Conservation (phyloP, 805 yeast species). For the Ascoidea asiatica region DNA sequence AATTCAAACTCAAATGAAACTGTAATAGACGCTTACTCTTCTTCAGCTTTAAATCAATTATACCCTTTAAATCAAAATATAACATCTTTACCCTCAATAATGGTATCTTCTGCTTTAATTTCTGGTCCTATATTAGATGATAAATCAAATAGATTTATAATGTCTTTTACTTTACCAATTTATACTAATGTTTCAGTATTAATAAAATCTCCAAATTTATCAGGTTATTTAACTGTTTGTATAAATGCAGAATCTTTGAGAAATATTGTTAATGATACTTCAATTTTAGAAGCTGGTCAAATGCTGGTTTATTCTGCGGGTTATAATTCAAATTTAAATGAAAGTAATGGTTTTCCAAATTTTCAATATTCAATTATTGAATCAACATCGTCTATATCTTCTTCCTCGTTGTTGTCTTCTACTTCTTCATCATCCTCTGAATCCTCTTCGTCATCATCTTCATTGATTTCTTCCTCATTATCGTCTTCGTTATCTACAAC, state of each 20-base stretch:
- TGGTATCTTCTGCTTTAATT: conserved; percentile 32
- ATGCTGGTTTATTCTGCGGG: conserved; percentile 14
- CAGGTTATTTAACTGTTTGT: conserved; percentile 59
- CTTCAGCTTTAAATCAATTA: conserved; percentile 21
- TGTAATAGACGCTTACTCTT: conserved; percentile 16
- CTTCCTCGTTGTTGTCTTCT: neutral
- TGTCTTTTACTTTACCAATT: conserved; percentile 72
- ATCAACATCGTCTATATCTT: neutral
- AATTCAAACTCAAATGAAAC: conserved; percentile 4
- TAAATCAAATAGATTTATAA: conserved; percentile 26
- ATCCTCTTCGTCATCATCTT: neutral
- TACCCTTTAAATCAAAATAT: conserved; percentile 38
- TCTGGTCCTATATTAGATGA: conserved; percentile 52
- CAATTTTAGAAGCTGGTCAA: conserved; percentile 21
- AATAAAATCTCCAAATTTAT: conserved; percentile 39
- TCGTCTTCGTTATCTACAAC: no score
- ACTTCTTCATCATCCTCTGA: neutral
- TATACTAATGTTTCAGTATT: conserved; percentile 61
- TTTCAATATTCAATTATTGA: conserved; percentile 8
- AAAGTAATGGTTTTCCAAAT: conserved; percentile 11
- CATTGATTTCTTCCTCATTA: neutral
- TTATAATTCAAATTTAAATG: conserved; percentile 13
- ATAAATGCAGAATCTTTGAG: conserved; percentile 31
- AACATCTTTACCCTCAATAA: conserved; percentile 28
- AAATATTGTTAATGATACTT: conserved; percentile 25